These are phyloP conservation scores for Wickerhamiella spandovensis DNA, from an alignment of 805 yeast species.

Conservation along the genomic window DNA sequence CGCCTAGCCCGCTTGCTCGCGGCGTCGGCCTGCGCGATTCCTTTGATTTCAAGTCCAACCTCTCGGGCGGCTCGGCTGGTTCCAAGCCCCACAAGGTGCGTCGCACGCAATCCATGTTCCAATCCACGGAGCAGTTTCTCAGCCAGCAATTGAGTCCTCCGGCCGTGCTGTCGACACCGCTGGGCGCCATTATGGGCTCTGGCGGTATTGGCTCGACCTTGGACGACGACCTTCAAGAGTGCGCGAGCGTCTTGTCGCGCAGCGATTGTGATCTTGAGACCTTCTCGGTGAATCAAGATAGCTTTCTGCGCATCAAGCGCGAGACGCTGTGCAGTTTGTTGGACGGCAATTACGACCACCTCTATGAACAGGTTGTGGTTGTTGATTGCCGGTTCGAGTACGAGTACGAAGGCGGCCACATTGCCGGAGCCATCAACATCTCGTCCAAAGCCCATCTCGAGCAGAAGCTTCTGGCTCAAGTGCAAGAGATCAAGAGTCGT, in stretches of 20 bases:
- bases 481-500: constrained; percentile 14
- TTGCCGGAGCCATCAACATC: constrained; percentile 66
- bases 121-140: constrained; percentile 37
- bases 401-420: constrained; percentile 89
- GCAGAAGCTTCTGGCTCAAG: constrained; percentile 32
- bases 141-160: constrained; percentile 22
- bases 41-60: not conserved
- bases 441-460: constrained; percentile 60
- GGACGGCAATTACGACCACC: constrained; percentile 37
- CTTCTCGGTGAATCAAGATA: constrained; percentile 38
- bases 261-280: constrained; percentile 27
- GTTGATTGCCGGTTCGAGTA: constrained; percentile 89
- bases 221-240: constrained; percentile 13
- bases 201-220: constrained; percentile 1
- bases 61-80: not conserved
- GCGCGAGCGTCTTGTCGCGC: constrained; percentile 9
- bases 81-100: constrained; percentile 28
- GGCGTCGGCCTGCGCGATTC: not conserved
- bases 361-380: constrained; percentile 44
- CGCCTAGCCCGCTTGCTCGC: not conserved
- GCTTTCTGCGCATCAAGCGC: constrained; percentile 56
- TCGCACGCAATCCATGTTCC: constrained; percentile 59
- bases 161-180: constrained; percentile 1
- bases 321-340: constrained; percentile 44
- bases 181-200: not conserved